A percentile compares a stretch with the other conserved stretches of the same genome.
Conservation (phyloP, 192 early-diverging fungal species). For the Coemansia erecta region DNA sequence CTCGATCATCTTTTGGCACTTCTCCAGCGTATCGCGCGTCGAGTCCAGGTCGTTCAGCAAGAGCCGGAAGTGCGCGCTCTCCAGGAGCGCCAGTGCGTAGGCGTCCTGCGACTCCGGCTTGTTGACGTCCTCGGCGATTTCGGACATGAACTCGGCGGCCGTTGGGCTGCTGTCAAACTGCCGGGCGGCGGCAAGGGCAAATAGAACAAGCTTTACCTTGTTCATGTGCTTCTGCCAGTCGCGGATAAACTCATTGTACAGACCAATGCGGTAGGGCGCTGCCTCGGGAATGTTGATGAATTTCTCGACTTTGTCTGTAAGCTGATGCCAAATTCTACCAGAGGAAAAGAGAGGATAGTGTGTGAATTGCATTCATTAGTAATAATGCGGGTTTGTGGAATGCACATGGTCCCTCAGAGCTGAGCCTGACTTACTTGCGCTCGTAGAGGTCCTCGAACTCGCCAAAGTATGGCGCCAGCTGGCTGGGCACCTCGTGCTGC, state of each 20-base stretch:
- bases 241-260: conserved; percentile 88
- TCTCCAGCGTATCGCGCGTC: conserved; percentile 82
- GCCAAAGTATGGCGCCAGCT: conserved; percentile 74
- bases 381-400: too few relatives aligned
- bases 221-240: conserved; percentile 97
- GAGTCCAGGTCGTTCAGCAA: conserved; percentile 74
- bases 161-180: conserved; percentile 71
- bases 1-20: conserved; percentile 74
- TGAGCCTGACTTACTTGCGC: conserved; percentile 83
- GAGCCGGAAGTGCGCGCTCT: conserved; percentile 82
- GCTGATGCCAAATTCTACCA: conserved; percentile 96
- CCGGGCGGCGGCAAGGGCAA: conserved; percentile 72
- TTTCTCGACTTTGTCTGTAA: conserved; percentile 76
- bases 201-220: conserved; percentile 82
- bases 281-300: conserved; percentile 80
- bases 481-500: conserved; percentile 62
- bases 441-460: conserved; percentile 94
- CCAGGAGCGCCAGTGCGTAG: conserved; percentile 79
- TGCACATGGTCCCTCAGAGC: too few relatives aligned
- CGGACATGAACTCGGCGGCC: conserved; percentile 73
- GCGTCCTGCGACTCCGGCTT: conserved; percentile 73
- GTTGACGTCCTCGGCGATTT: conserved; percentile 70
- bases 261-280: conserved; percentile 67
- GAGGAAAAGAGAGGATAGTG: neutral
- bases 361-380: too few relatives aligned